These are phyloP conservation scores for Cystobasidium onofrii DNA, from an alignment of 768 basidiomycete genomes.

Conservation along the genomic window DNA sequence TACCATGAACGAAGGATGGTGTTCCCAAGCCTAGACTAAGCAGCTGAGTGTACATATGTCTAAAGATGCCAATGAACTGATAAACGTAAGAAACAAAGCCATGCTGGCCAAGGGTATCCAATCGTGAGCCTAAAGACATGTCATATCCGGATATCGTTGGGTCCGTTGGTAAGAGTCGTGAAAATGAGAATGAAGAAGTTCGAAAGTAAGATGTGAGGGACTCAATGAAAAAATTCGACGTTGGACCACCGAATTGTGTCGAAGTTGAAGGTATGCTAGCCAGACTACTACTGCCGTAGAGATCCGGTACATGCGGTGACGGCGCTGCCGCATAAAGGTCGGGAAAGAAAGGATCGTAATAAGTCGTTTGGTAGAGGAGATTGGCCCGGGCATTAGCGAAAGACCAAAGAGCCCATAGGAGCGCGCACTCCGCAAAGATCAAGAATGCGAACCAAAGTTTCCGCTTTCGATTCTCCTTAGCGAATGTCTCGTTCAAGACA, in stretches of 20 bases:
- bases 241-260: neutral
- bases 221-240: neutral
- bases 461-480: neutral
- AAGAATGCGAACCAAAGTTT: constrained; percentile 5
- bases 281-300: neutral
- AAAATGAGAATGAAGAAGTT: neutral
- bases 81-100: neutral
- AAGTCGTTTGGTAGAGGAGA: constrained; percentile 16
- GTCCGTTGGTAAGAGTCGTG: neutral
- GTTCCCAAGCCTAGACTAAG: constrained; percentile 2
- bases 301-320: neutral
- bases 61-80: neutral
- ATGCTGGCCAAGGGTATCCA: neutral
- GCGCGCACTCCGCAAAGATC: neutral
- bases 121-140: neutral
- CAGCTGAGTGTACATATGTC: neutral
- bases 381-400: constrained; percentile 21
- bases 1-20: neutral
- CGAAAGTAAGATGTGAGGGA: neutral
- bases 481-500: constrained; percentile 12
- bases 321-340: neutral
- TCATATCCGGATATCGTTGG: neutral
- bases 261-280: neutral
- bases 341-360: constrained; percentile 32
- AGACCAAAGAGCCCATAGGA: constrained; percentile 4